phyloP scores from a whole-genome alignment of 2,329 filamentous ascomycete genomes.

The Cladobotryum protrusum region DNA sequence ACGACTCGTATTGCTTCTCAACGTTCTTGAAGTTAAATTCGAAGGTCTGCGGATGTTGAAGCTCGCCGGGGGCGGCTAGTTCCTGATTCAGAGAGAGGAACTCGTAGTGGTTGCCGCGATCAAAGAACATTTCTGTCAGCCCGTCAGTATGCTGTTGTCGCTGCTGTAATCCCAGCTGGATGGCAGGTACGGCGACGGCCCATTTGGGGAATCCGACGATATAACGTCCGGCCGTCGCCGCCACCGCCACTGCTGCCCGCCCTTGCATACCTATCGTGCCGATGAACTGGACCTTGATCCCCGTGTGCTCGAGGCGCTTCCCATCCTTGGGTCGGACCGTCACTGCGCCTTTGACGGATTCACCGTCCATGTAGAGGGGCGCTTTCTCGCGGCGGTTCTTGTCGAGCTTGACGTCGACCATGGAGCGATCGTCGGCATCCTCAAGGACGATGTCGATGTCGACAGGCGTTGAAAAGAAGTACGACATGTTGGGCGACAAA shows the following conservation, averaged over 20 bases:
- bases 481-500: constrained; percentile 62
- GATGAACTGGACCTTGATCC: constrained; percentile 99
- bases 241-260: not conserved
- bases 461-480: constrained; percentile 96
- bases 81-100: constrained; percentile 97
- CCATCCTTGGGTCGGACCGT: constrained; percentile 96
- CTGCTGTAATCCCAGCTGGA: constrained; percentile 10
- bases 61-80: constrained; percentile 90
- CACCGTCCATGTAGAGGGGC: constrained; percentile 94
- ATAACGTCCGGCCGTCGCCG: not conserved
- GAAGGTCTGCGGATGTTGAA: constrained; percentile 97
- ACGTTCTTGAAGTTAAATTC: constrained; percentile 99
- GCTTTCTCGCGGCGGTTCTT: constrained; percentile 97
- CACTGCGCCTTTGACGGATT: constrained; percentile 94
- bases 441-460: constrained; percentile 99
- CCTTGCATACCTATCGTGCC: constrained; percentile 75
- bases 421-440: constrained; percentile 86
- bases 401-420: constrained; percentile 96
- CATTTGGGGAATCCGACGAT: not conserved
- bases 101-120: constrained; percentile 98
- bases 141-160: constrained; percentile 11
- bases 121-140: constrained; percentile 92
- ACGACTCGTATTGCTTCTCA: constrained; percentile 99
- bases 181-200: constrained; percentile 5
- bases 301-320: constrained; percentile 94